Evolutionary conservation across 768 basidiomycete genomes (phyloP).

Genomic region (Albatrellus ellisii): DNA sequence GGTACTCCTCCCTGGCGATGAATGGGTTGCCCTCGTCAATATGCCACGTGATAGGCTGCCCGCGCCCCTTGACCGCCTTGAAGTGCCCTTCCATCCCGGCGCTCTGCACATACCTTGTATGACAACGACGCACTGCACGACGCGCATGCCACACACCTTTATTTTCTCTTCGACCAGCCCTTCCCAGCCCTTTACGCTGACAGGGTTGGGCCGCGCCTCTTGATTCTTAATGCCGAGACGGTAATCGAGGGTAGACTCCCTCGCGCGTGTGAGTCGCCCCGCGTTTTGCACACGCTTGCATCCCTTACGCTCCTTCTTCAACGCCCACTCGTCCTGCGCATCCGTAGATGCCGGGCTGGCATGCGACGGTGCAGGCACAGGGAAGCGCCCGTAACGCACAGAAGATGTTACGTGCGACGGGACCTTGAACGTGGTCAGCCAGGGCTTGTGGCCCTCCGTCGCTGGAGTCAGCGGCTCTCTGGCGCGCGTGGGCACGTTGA

Average conservation of each 20-base stretch:
- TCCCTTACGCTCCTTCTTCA: constrained; percentile 34
- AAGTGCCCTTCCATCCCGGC: constrained; percentile 58
- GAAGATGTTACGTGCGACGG: constrained; percentile 42
- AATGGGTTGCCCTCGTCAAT: constrained; percentile 44
- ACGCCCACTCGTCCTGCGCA: constrained; percentile 18
- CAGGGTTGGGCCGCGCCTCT: constrained; percentile 31
- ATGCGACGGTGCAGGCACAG: constrained; percentile 15
- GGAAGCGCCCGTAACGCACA: constrained; percentile 38
- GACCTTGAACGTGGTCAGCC: constrained; percentile 54
- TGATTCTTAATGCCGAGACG: constrained; percentile 39
- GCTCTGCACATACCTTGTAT: constrained; percentile 27
- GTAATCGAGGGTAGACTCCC: constrained; percentile 69
- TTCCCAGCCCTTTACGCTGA: constrained; percentile 61
- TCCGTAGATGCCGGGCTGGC: constrained; percentile 1
- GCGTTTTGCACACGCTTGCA: constrained; percentile 38
- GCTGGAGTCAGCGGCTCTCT: constrained; percentile 41
- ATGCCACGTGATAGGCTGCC: constrained; percentile 32
- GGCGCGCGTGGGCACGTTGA: constrained; percentile 10
- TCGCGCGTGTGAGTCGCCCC: constrained; percentile 46
- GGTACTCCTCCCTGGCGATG: constrained; percentile 65
- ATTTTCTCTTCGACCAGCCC: constrained; percentile 68
- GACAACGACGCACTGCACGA: neutral
- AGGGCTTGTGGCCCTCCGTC: constrained; percentile 45
- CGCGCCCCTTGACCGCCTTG: constrained; percentile 56
- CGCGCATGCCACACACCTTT: constrained; percentile 35